phyloP scores from a whole-genome alignment of 176 grass and related monocot species.

The Aegilops umbellulata region DNA sequence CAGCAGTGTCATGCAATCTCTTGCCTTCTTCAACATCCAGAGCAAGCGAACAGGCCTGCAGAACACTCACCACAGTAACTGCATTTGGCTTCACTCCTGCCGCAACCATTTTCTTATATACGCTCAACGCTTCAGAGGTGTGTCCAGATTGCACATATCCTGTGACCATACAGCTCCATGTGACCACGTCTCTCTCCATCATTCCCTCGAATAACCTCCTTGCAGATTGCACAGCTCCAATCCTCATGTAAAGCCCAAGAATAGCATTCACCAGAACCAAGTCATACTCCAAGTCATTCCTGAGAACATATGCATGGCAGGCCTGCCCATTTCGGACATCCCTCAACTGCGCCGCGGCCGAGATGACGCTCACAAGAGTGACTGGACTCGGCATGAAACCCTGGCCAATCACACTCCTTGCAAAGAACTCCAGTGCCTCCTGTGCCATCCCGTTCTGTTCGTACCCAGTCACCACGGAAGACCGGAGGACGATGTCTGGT shows the following conservation, averaged over 20 bases:
- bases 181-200: constrained; percentile 44
- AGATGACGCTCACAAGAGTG: constrained; percentile 65
- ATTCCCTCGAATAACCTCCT: constrained; percentile 43
- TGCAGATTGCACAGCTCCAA: constrained; percentile 18
- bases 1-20: constrained; percentile 36
- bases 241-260: constrained; percentile 53
- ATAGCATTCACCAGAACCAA: constrained; percentile 49
- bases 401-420: constrained; percentile 30
- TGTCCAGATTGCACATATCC: constrained; percentile 49
- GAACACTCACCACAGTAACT: constrained; percentile 51
- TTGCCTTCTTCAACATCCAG: constrained; percentile 49
- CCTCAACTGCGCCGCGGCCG: constrained; percentile 37
- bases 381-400: constrained; percentile 35
- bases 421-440: constrained; percentile 63
- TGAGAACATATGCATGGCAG: constrained; percentile 53
- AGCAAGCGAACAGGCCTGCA: constrained; percentile 54
- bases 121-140: constrained; percentile 19
- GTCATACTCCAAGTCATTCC: constrained; percentile 36
- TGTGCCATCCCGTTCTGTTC: constrained; percentile 50
- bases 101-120: constrained; percentile 59
- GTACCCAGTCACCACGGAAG: constrained; percentile 59
- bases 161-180: constrained; percentile 68
- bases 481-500: constrained; percentile 60
- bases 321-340: constrained; percentile 42
- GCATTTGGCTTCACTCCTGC: constrained; percentile 40